Base-by-base conservation (phyloP, 164 flowering plant species). In the Magnolia changhungtana region DNA sequence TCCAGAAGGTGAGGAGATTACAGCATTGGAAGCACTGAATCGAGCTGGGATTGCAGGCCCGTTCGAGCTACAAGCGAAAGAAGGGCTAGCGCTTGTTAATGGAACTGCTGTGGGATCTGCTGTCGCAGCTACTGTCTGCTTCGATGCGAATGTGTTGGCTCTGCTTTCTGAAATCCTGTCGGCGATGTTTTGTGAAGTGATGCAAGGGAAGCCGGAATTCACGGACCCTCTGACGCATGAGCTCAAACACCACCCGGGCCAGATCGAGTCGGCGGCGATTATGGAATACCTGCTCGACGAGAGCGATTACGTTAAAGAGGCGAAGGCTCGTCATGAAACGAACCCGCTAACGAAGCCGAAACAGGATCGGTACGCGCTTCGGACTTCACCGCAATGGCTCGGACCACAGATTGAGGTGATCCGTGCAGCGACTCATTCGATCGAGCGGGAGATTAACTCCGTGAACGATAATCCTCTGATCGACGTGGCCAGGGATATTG, bases 261-360 rank as follows among this genome's bases (percentile, higher is more conserved):
- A 81, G 63, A 81, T 81, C 13, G 83, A 81, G 63, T 70, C 80
- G 10, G 83, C 83, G 29, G 76, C 83, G 16, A 74, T 81, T 5
- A 83, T 83, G 85, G 85, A 83, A 58, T 81, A 50, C 70, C 71
- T 83, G 29, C 80, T 83, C 0, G 86, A 81, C 45, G 80, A 73
- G 19, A 81, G 83, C 63, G 80, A 73, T 8, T 80, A 82, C 82
- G 78, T 82, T 68, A 82, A 76, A 21, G 83, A 78, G 10, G 87
- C 84, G 3, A 72, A 79, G 67, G 59, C 45, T 37, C 63, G 77
- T 19, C 79, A 81, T 51, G 87, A 82, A 45, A 77, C 61, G 74
- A 85, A 85, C 74, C 87, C 87, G 4, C 61, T 85, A 2, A 76
- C 81, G 23, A 85, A 85, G 80, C 87, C 87, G 10, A 84, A 84